A percentile compares a stretch with the other conserved stretches of the same genome.
Evolutionary conservation across 306 rosid species (phyloP).

Genomic region (Begonia peltatifolia): DNA sequence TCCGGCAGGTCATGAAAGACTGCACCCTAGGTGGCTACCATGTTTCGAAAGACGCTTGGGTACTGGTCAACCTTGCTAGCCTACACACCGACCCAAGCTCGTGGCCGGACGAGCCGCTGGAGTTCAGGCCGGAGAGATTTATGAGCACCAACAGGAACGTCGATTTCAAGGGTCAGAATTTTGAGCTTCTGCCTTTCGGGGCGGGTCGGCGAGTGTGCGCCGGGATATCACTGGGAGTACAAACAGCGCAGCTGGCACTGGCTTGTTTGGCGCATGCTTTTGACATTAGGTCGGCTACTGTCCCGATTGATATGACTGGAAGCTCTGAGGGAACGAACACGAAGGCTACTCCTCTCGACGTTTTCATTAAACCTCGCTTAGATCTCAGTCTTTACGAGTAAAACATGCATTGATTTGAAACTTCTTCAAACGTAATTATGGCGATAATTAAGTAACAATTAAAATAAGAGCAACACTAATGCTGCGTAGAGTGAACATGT

Average conservation of each 20-base stretch:
- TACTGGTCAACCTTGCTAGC: slow-evolving; percentile 13
- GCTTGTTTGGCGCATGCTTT: slow-evolving; percentile 24
- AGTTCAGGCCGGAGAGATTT: slow-evolving; percentile 27
- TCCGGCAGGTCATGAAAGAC: slow-evolving; percentile 10
- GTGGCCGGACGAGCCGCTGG: slow-evolving; percentile 17
- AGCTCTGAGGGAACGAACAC: slow-evolving; percentile 6
- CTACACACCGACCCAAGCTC: slow-evolving; percentile 14
- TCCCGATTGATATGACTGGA: slow-evolving; percentile 16
- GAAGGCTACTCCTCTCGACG: slow-evolving; percentile 22
- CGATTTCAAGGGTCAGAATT: slow-evolving; percentile 19
- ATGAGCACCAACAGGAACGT: slow-evolving; percentile 15
- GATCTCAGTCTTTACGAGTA: neutral
- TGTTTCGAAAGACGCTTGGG: slow-evolving; percentile 10
- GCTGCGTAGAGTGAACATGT: no score
- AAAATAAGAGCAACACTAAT: no score
- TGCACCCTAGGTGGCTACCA: slow-evolving; percentile 15
- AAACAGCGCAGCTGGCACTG: slow-evolving; percentile 13
- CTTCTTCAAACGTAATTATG: no score
- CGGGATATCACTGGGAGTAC: slow-evolving; percentile 15
- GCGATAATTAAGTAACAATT: no score
- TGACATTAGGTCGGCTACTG: slow-evolving; percentile 11
- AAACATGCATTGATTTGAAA: no score
- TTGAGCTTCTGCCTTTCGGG: slow-evolving; percentile 25
- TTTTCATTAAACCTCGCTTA: slow-evolving; percentile 12
- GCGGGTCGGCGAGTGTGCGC: slow-evolving; percentile 26